Evolutionary conservation across 345 rosid species (phyloP).

Genomic region (Sisymbrium irio): DNA sequence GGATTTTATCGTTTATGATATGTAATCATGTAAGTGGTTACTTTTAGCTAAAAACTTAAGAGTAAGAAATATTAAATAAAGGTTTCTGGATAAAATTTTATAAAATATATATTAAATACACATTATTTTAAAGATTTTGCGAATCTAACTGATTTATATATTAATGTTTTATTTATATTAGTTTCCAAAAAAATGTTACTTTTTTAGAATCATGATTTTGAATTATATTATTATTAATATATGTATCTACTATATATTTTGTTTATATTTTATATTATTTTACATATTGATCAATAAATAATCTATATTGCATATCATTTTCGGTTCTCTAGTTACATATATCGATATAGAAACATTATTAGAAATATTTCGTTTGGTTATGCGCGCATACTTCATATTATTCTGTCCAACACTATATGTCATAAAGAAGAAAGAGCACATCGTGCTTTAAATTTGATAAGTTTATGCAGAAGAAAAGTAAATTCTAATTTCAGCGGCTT

Average conservation of each 20-base stretch:
- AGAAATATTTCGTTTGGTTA: neutral
- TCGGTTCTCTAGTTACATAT: neutral
- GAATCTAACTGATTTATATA: conserved; percentile 6
- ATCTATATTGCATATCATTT: neutral
- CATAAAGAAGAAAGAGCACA: conserved; percentile 10
- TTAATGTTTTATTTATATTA: neutral
- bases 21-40: too few relatives aligned
- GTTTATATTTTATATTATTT: neutral
- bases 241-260: neutral
- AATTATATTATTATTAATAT: neutral
- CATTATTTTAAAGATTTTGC: too few relatives aligned
- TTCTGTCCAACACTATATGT: neutral
- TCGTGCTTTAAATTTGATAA: conserved; percentile 14
- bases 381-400: conserved; percentile 3
- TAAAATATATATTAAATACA: too few relatives aligned
- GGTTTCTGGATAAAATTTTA: too few relatives aligned
- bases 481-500: conserved; percentile 25
- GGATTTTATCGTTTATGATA: too few relatives aligned
- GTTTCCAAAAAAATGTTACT: too few relatives aligned
- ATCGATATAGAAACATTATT: neutral
- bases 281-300: neutral
- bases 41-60: too few relatives aligned
- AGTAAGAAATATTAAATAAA: too few relatives aligned
- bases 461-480: conserved; percentile 12
- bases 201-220: neutral